Base-by-base conservation (phyloP, 345 rosid species). In the Eucalyptus polyanthemos region DNA sequence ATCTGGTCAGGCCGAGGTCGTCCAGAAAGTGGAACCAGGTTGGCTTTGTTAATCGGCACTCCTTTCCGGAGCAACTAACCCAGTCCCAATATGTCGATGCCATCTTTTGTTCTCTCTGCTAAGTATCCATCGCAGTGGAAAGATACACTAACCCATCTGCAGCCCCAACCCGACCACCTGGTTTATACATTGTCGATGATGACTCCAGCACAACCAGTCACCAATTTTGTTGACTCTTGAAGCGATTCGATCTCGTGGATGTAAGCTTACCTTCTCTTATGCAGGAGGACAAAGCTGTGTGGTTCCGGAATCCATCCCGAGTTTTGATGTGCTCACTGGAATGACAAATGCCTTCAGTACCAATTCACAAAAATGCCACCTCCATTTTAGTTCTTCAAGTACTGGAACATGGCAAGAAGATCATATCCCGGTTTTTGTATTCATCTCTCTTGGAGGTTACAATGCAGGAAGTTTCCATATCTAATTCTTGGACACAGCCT, bases 221-320 rank as follows among this genome's bases (percentile, higher is more conserved):
- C 45, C 27, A 19, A 34, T 76, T 37, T 40, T 37, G 45, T 76
- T 76, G 83, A 72, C 47, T 76, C 45, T 37, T 21, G 83, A 37
- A 21, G 22, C 83, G 24, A 76, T 19, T 37, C 9, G 22, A 37
- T 37, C 83, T 76, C 51, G 19, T 5, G 34, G 9, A 14, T 76
- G 65, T 27, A 67, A n/a, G 34, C 14, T 86, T 50, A 37, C 50
- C 65, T 50, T 54, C 40, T 17, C 51, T 72, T 37, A 50, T 91
- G 88, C 92, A 94, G 97, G 95, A 94, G 86, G 93, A 92, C 60
- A 95, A 95, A 86, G 94, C 91, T 37, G 90, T 93, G 94, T 94
- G 96, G 97, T 40, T 95, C 25, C 92, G 93, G 90, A 93, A 95
- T 90, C 98, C 96, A 54, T 42, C 93, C 50, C 25, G 45, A 86